These are phyloP conservation scores for Colletotrichum incanum DNA, from an alignment of 2,329 filamentous ascomycete genomes.

Conservation along the genomic window DNA sequence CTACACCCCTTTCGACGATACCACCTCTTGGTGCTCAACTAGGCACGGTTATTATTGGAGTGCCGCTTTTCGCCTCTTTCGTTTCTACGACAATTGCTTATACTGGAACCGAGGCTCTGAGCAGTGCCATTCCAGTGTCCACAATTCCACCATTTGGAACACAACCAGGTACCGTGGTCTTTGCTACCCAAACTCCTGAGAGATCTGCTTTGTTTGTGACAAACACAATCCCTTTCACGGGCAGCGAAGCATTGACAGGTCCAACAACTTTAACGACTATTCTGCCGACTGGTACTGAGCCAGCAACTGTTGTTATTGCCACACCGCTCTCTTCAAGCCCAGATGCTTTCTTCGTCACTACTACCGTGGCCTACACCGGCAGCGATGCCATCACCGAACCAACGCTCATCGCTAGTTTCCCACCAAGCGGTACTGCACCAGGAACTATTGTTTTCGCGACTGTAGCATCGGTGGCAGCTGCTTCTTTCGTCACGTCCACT, in stretches of 20 bases:
- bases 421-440: constrained; percentile 21
- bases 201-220: constrained; percentile 2
- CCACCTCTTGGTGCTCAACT: constrained; percentile 6
- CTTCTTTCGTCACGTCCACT: constrained; percentile 32
- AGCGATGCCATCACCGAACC: neutral
- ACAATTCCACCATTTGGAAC: constrained; percentile 13
- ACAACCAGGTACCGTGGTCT: neutral
- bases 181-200: neutral
- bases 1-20: constrained; percentile 22
- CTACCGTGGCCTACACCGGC: constrained; percentile 5
- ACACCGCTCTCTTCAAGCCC: neutral
- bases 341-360: constrained; percentile 6
- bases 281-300: constrained; percentile 13
- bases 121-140: neutral
- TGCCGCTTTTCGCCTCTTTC: constrained; percentile 1
- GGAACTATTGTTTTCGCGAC: constrained; percentile 29
- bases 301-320: constrained; percentile 30
- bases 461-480: neutral
- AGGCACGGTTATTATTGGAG: constrained; percentile 33
- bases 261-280: constrained; percentile 23
- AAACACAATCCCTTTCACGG: constrained; percentile 8
- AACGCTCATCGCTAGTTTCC: constrained; percentile 5
- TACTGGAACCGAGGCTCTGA: constrained; percentile 4
- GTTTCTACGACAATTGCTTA: constrained; percentile 9
- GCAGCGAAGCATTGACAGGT: neutral